Base-by-base conservation (phyloP, 2,329 filamentous ascomycete species). In the Basipetospora sp. region DNA sequence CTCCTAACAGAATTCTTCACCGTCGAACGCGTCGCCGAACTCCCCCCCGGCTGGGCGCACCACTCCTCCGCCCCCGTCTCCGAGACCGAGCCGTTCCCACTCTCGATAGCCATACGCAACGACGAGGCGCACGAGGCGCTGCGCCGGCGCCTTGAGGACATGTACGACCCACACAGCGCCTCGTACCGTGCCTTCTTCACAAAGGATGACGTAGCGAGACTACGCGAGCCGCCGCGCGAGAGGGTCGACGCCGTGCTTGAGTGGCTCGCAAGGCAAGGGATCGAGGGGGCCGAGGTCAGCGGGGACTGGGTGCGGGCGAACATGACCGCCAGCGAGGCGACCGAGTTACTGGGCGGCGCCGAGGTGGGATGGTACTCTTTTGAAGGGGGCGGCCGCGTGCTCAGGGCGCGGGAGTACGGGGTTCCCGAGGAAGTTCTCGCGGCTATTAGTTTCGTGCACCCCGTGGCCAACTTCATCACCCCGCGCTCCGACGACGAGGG, bases 121-220 rank as follows among this genome's bases (percentile, higher is more conserved):
- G 19, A 36, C 32, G 42, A 42, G 29, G 31, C 35, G n/a, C 40
- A 42, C 31, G 33, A 42, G 4, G 19, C 8, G 15, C 38, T 45
- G 6, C 40, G 42, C 28, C 38, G 33, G 9, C 42, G 34, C 10
- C 38, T 45, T 15, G 19, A 38, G 31, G 56, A 65, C 16, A 60
- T 71, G 44, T 69, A 67, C 2, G 63, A 66, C 1, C 69, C 69
- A 0, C 54, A 51, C 4, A 56, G 64, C 40, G 40, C 48, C 1
- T 58, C 54, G 14, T 71, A 71, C 41, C 67, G 69, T 14, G 17
- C 32, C 13, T 54, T 61, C 39, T 49, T 68, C 8, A 56, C 54
- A 1, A 44, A 47, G 6, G 49, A 53, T 4, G 54, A 68, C 22
- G 50, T 62, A 3, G 45, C 48, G 0, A 41, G 47, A 4, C 57